These are phyloP conservation scores for Geotrichum cucujoidarum DNA, from an alignment of 1,139 yeast species.

Conservation along the genomic window DNA sequence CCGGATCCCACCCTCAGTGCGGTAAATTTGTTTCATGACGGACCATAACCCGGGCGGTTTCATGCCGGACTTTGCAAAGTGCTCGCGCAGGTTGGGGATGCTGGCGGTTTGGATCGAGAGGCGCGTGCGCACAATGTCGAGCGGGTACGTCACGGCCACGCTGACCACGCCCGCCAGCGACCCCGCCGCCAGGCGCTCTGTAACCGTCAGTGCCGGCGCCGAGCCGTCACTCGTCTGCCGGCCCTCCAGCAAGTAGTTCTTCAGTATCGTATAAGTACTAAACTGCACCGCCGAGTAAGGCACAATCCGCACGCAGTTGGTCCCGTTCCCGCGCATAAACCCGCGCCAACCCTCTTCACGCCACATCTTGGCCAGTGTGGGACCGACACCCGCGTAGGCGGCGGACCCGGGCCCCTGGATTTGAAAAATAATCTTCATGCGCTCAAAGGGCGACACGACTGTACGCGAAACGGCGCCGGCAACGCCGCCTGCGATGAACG, in stretches of 20 bases:
- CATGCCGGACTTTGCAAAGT: constrained; percentile 34
- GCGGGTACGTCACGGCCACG: constrained; percentile 82
- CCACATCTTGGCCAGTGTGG: constrained; percentile 75
- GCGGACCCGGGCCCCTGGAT: constrained; percentile 74
- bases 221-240: constrained; percentile 3
- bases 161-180: constrained; percentile 77
- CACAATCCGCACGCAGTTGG: constrained; percentile 82
- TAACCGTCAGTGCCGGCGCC: constrained; percentile 38
- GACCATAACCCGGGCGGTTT: constrained; percentile 63
- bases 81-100: constrained; percentile 47
- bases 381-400: constrained; percentile 61
- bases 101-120: constrained; percentile 86
- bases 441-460: constrained; percentile 88
- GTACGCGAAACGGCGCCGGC: constrained; percentile 95
- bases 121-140: constrained; percentile 86
- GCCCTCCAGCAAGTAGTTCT: constrained; percentile 34
- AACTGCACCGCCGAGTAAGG: constrained; percentile 97
- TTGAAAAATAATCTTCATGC: constrained; percentile 88
- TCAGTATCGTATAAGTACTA: constrained; percentile 72
- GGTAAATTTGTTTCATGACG: constrained; percentile 55
- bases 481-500: constrained; percentile 69
- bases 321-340: constrained; percentile 80
- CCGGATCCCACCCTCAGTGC: constrained; percentile 70
- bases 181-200: constrained; percentile 69
- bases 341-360: constrained; percentile 88